Evolutionary conservation across 805 yeast genomes (phyloP).

Genomic region (Yamadazyma nakazawae): DNA sequence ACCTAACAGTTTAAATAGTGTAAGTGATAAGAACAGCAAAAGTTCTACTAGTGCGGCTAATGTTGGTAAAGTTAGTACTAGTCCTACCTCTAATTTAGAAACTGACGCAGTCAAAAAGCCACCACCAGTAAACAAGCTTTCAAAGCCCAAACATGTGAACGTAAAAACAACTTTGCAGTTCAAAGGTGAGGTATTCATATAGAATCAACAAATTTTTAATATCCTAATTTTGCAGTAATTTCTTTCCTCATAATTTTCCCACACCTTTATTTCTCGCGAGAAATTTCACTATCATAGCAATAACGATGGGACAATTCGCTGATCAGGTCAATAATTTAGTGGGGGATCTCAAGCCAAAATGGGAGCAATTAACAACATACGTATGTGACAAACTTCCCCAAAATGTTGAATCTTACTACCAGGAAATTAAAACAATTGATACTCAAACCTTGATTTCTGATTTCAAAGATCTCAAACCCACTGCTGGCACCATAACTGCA

Average conservation of each 20-base stretch:
- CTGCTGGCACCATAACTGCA: slow-evolving; percentile 33
- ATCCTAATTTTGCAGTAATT: background rate
- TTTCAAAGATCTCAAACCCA: slow-evolving; percentile 25
- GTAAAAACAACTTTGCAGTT: slow-evolving; percentile 11
- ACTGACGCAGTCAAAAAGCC: slow-evolving; percentile 1
- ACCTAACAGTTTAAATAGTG: slow-evolving; percentile 27
- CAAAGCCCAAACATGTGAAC: slow-evolving; percentile 10
- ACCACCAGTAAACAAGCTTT: slow-evolving; percentile 11
- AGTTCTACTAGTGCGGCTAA: background rate
- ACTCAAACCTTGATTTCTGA: slow-evolving; percentile 28
- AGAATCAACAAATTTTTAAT: background rate
- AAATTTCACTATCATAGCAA: background rate
- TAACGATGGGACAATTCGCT: slow-evolving; percentile 7
- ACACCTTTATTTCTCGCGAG: background rate
- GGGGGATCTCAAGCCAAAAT: slow-evolving; percentile 9
- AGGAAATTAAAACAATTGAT: slow-evolving; percentile 8
- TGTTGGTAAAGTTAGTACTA: background rate
- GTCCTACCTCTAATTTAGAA: background rate
- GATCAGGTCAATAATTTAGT: slow-evolving; percentile 12
- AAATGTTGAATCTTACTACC: slow-evolving; percentile 8
- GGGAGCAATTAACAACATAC: slow-evolving; percentile 4
- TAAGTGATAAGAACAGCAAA: background rate
- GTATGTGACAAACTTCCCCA: slow-evolving; percentile 7
- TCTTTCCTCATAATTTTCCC: too few relatives aligned
- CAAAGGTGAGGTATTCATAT: slow-evolving; percentile 15